Base-by-base conservation (phyloP, 2,329 filamentous ascomycete genomes). In the Fusarium mexicanum region DNA sequence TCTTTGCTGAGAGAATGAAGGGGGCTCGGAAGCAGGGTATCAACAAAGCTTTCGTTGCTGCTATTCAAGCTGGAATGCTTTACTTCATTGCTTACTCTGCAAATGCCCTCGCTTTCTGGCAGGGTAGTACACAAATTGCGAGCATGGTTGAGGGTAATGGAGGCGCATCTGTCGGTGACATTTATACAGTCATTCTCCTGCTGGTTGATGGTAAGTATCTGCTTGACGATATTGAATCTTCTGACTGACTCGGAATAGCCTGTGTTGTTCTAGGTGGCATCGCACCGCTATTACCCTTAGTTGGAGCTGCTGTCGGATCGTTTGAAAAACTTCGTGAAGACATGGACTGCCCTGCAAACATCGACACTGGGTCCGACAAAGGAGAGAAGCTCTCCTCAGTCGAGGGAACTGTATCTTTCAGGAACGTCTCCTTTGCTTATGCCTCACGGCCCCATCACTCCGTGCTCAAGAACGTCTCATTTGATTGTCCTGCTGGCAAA, bases 41-140 rank as follows among this genome's bases (percentile, higher is more conserved):
- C 67, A 88, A 89, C 71, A 93, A 92, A 78, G 87, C 89, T 1
- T 80, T 86, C 4, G 85, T 87, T 2, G 85, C 87, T 33, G 91
- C 88, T 8, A 79, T 88, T 1, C 90, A 92, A 76, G 85, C 89
- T 13, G 91, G 91, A 16, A 79, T 88, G 22, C 82, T 93, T 12
- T 93, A 92, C 78, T 93, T 93, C 71, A 88, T 93, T 72, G 89
- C 90, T 8, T 93, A 91, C 72, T 87, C 89, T 5, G 90, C 90
- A 12, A 93, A 92, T 78, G 90, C 89, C 4, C 83, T 93, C 20
- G 90, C 91, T 0, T 93, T 92, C 77, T 93, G 90, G 90, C 87
- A 92, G 78, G 91, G 91, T 54, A 91, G 89, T 71, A 85, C 83
- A 41, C 86, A 86, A 59, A 86, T 87, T 73, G 83, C 83, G 22